phyloP scores from a whole-genome alignment of 352 stramenopile genomes.

The Phytophthora pseudosyringae region DNA sequence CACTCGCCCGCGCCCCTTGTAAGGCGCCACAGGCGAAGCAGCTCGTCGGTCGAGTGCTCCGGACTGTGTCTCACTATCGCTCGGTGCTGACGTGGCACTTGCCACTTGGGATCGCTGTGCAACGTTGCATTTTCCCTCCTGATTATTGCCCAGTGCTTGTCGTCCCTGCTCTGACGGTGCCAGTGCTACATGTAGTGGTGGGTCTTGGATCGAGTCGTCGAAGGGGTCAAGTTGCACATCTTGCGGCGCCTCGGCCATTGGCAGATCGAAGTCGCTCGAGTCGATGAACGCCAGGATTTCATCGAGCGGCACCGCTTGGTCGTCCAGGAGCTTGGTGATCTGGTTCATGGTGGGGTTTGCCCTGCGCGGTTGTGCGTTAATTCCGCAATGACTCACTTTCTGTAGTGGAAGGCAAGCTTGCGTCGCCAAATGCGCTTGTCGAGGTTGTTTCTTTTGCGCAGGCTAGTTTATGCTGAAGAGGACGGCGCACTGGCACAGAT shows the following conservation, averaged over 20 bases:
- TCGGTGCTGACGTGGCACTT: not conserved
- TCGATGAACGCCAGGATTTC: conserved; percentile 28
- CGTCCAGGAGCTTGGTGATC: conserved; percentile 2
- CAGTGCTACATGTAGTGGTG: not conserved
- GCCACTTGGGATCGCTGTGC: not conserved
- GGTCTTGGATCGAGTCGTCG: conserved; percentile 8
- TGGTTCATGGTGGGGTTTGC: conserved; percentile 8
- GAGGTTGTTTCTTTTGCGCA: not conserved
- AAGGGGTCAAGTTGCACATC: not conserved
- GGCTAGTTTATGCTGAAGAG: not conserved
- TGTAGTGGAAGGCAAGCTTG: not conserved
- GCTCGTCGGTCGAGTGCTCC: not conserved
- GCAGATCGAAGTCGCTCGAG: conserved; percentile 15
- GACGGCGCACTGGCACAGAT: not conserved
- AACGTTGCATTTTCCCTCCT: not conserved
- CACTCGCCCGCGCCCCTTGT: conserved; percentile 25
- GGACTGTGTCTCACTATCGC: not conserved
- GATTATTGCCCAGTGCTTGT: not conserved
- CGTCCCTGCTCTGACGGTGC: not conserved
- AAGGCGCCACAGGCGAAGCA: not conserved
- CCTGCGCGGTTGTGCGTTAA: conserved; percentile 1
- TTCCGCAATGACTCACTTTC: conserved; percentile 10
- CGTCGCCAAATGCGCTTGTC: not conserved
- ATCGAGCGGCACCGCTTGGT: conserved; percentile 9
- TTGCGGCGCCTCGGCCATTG: not conserved